These are phyloP conservation scores for Pichia sp. DNA, from an alignment of 1,139 yeast species.

Conservation along the genomic window DNA sequence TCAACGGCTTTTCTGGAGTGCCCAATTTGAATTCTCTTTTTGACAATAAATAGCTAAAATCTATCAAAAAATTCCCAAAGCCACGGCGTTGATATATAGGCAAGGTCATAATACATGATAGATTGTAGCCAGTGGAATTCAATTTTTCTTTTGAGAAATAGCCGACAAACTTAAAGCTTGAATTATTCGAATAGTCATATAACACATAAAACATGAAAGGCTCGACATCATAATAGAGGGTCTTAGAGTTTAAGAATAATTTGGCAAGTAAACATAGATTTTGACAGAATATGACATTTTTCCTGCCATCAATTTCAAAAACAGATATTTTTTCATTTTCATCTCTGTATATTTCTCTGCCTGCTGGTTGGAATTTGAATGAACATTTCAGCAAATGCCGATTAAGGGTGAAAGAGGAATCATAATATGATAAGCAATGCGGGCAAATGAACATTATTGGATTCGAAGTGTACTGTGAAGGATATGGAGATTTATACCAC, in stretches of 20 bases:
- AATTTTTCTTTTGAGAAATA: slow-evolving; percentile 89
- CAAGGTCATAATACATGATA: slow-evolving; percentile 84
- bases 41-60: slow-evolving; percentile 78
- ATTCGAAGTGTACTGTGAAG: slow-evolving; percentile 72
- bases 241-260: slow-evolving; percentile 82
- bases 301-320: slow-evolving; percentile 92
- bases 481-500: slow-evolving; percentile 93
- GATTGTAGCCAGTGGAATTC: slow-evolving; percentile 70
- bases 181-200: slow-evolving; percentile 35
- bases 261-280: slow-evolving; percentile 86
- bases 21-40: slow-evolving; percentile 75
- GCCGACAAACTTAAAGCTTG: slow-evolving; percentile 76
- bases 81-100: slow-evolving; percentile 89
- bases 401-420: slow-evolving; percentile 58
- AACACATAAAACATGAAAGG: slow-evolving; percentile 87
- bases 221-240: slow-evolving; percentile 90
- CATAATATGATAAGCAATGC: slow-evolving; percentile 78
- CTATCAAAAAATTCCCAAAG: slow-evolving; percentile 82
- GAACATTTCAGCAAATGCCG: slow-evolving; percentile 75
- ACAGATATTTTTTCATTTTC: slow-evolving; percentile 45
- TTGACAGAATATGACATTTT: slow-evolving; percentile 78
- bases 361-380: slow-evolving; percentile 72
- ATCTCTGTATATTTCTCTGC: slow-evolving; percentile 81
- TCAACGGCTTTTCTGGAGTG: slow-evolving; percentile 91
- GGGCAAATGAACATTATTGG: slow-evolving; percentile 73